A percentile compares a stretch with the other conserved stretches of the same genome.
These are phyloP conservation scores for Nitzschia sp. DNA, from an alignment of 108 stramenopile genomes.

Conservation along the genomic window DNA sequence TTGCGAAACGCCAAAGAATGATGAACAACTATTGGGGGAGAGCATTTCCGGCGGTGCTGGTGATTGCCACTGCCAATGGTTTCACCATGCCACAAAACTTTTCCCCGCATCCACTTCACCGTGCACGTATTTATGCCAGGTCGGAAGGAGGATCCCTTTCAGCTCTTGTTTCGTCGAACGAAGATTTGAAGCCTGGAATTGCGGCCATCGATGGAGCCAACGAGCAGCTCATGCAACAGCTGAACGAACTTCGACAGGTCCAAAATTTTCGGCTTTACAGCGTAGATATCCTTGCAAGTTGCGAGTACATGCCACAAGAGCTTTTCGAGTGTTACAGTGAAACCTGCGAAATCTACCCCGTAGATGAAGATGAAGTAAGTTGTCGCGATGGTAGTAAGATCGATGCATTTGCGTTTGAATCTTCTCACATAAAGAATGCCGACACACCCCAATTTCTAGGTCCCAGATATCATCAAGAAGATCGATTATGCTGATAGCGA, in stretches of 20 bases:
- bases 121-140: neutral
- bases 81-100: neutral
- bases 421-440: neutral
- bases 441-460: conserved; percentile 25
- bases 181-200: conserved; percentile 30
- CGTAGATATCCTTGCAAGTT: conserved; percentile 86
- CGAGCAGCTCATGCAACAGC: conserved; percentile 41
- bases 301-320: conserved; percentile 91
- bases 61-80: neutral
- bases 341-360: conserved; percentile 90
- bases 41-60: neutral
- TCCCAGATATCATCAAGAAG: conserved; percentile 49
- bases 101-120: neutral
- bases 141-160: neutral
- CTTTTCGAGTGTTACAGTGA: conserved; percentile 87
- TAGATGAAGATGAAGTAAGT: conserved; percentile 83
- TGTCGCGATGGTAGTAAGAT: neutral
- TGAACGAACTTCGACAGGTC: conserved; percentile 49
- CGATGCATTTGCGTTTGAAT: neutral
- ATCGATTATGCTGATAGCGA: conserved; percentile 59
- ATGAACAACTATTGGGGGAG: neutral
- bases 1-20: neutral
- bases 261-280: conserved; percentile 80
- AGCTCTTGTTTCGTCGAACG: conserved; percentile 22
- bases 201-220: conserved; percentile 59